These are phyloP conservation scores for Pythium apleroticum DNA, from an alignment of 352 stramenopile genomes.

Conservation along the genomic window DNA sequence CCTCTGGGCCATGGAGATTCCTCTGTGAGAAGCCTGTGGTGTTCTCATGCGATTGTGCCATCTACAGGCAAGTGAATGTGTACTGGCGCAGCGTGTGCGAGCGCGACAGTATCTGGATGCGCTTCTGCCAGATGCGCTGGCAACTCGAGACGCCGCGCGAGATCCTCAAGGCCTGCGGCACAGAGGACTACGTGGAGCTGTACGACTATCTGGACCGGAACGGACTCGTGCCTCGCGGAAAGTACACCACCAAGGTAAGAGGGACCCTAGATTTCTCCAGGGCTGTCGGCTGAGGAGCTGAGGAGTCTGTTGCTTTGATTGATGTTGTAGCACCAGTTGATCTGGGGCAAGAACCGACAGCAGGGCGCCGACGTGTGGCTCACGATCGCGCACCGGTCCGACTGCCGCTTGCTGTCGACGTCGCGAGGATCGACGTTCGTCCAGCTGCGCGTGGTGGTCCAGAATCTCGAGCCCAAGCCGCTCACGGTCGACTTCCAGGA, in stretches of 20 bases:
- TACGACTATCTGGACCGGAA: conserved; percentile 64
- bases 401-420: conserved; percentile 51
- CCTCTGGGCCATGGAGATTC: too few relatives aligned
- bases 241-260: conserved; percentile 61
- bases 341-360: conserved; percentile 65
- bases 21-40: too few relatives aligned
- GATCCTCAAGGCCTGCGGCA: conserved; percentile 45
- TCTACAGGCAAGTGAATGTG: conserved; percentile 47
- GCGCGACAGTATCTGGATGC: conserved; percentile 53
- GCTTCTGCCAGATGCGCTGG: conserved; percentile 50
- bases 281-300: too few relatives aligned
- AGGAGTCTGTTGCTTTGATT: background rate
- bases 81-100: conserved; percentile 51
- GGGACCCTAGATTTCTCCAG: too few relatives aligned
- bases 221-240: conserved; percentile 52
- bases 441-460: conserved; percentile 65
- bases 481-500: conserved; percentile 63
- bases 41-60: background rate
- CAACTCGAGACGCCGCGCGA: conserved; percentile 43
- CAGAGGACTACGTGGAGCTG: conserved; percentile 51
- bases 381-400: conserved; percentile 64
- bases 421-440: conserved; percentile 40
- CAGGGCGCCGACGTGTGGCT: conserved; percentile 75
- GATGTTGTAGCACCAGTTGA: conserved; percentile 44
- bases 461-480: conserved; percentile 57